Evolutionary conservation across 345 rosid genomes (phyloP).

Genomic region (Crucihimalaya himalaica): DNA sequence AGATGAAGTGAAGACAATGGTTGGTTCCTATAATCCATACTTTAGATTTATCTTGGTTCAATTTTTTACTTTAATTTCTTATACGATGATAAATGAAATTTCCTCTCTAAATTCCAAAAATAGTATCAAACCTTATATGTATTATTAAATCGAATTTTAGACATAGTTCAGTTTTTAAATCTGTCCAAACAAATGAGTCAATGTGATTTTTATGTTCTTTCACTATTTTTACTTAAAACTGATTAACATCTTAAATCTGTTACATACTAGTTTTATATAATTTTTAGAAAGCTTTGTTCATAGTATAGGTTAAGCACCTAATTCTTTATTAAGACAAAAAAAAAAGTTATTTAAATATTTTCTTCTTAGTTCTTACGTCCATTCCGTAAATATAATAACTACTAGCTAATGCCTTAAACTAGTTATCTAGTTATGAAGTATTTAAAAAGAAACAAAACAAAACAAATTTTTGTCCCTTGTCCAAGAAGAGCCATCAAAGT

Average conservation of each 20-base stretch:
- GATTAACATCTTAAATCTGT: background rate
- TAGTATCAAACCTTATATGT: background rate
- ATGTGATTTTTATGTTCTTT: background rate
- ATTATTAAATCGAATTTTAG: background rate
- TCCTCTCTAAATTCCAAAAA: background rate
- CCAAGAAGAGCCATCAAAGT: constrained; percentile 5
- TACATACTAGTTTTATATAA: background rate
- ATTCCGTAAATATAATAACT: background rate
- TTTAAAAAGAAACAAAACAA: background rate
- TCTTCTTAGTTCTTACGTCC: background rate
- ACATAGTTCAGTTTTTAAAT: background rate
- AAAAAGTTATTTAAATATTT: background rate
- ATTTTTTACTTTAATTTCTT: background rate
- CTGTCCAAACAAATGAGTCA: background rate
- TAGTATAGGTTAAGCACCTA: background rate
- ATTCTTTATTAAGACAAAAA: background rate
- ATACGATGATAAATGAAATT: background rate
- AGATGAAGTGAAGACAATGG: background rate
- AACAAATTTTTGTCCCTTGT: constrained; percentile 6
- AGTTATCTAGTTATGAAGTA: background rate
- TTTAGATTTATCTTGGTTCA: background rate
- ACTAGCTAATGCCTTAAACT: background rate
- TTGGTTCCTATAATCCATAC: background rate
- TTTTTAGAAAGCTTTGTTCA: background rate
- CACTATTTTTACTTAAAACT: background rate